These are phyloP conservation scores for Piper longum DNA, from an alignment of 164 flowering plant species.

Conservation along the genomic window DNA sequence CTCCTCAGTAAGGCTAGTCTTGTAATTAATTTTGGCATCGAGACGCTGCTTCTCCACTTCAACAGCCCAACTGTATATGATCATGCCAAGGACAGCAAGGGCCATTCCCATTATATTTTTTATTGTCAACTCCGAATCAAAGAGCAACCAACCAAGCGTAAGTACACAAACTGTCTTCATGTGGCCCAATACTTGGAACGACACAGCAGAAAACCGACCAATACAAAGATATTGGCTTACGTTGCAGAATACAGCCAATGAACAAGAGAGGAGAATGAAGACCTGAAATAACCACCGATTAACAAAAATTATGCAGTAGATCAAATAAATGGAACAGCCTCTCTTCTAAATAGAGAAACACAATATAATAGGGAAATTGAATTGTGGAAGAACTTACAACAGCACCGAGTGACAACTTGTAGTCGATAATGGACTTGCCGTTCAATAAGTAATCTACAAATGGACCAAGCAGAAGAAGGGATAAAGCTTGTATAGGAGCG, in stretches of 20 bases:
- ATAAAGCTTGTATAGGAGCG: constrained; percentile 49
- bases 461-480: constrained; percentile 76
- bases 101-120: constrained; percentile 39
- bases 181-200: constrained; percentile 50
- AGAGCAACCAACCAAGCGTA: constrained; percentile 34
- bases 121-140: constrained; percentile 29
- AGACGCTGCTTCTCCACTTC: constrained; percentile 31
- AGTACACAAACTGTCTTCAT: constrained; percentile 45
- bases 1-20: constrained; percentile 20
- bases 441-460: constrained; percentile 60
- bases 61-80: constrained; percentile 39
- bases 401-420: constrained; percentile 51
- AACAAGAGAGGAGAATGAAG: constrained; percentile 37
- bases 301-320: not conserved
- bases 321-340: not conserved
- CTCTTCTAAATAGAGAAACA: not conserved
- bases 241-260: constrained; percentile 42
- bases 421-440: constrained; percentile 41
- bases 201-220: constrained; percentile 44
- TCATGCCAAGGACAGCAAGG: constrained; percentile 39
- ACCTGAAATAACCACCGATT: constrained; percentile 14
- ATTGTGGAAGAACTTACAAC: constrained; percentile 30
- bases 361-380: not conserved
- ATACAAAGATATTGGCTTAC: constrained; percentile 44
- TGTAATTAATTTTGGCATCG: constrained; percentile 16